Percentiles rank a stretch among this genome's conserved stretches.
Conservation (phyloP, 129 eudicot genomes). For the Pittosporum tobira region DNA sequence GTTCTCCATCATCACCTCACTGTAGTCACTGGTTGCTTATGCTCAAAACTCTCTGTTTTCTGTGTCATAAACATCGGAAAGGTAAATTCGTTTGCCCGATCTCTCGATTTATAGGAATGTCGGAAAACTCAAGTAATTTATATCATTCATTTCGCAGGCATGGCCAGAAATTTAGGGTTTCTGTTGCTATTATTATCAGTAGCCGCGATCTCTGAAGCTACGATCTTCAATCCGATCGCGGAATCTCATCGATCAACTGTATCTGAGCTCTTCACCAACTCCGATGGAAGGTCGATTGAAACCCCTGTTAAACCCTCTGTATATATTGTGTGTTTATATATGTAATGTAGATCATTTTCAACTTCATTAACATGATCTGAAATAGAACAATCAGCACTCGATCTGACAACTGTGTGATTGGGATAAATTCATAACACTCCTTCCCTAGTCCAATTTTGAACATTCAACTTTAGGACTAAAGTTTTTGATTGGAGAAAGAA, state of each 20-base stretch:
- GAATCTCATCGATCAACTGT: conserved; percentile 77
- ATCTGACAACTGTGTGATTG: background rate
- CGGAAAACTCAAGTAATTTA: background rate
- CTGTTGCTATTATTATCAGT: conserved; percentile 31
- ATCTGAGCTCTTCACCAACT: conserved; percentile 34
- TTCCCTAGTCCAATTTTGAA: background rate
- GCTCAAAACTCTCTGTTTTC: too few species aligned
- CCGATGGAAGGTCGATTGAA: conserved; percentile 41
- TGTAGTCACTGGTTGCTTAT: too few species aligned
- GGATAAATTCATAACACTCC: too few species aligned
- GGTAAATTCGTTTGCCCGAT: too few species aligned
- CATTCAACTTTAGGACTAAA: background rate
- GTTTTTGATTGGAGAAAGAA: background rate
- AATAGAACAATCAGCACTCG: background rate
- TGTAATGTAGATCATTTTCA: background rate
- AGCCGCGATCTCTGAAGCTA: conserved; percentile 46
- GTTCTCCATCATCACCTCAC: too few species aligned
- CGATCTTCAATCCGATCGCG: conserved; percentile 59
- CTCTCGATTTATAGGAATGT: conserved; percentile 6
- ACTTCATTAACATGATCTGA: background rate
- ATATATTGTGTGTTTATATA: background rate
- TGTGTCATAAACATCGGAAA: too few species aligned
- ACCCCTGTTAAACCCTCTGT: conserved; percentile 20
- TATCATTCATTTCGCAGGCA: conserved; percentile 24
- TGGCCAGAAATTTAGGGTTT: conserved; percentile 47